Percentiles rank a stretch among this genome's conserved stretches.
Conservation (phyloP, 306 rosid genomes). For the Abrus precatorius region DNA sequence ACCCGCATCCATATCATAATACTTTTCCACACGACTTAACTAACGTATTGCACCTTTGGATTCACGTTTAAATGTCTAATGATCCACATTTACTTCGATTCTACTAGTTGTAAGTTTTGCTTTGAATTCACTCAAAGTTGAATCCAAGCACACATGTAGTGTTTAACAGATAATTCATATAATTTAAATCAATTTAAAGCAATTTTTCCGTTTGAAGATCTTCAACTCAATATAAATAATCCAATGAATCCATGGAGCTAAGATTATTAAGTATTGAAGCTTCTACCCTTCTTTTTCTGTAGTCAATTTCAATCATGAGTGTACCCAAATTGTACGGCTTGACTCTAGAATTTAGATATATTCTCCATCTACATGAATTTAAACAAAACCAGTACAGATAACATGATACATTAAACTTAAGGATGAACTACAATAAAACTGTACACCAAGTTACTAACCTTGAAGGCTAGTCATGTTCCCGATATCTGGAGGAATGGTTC, state of each 20-base stretch:
- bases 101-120: no score
- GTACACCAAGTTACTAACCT: slow-evolving; percentile 58
- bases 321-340: neutral
- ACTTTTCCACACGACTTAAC: slow-evolving; percentile 5
- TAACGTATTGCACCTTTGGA: no score
- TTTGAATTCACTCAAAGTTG: no score
- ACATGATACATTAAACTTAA: neutral
- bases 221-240: neutral
- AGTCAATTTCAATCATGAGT: neutral
- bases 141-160: neutral
- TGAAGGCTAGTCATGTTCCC: slow-evolving; percentile 71
- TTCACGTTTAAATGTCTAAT: no score
- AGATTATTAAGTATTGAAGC: neutral
- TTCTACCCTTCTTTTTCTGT: neutral
- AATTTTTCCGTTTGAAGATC: neutral
- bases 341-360: neutral
- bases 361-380: neutral
- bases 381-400: slow-evolving; percentile 7
- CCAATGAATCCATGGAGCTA: neutral
- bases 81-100: no score
- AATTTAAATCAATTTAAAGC: neutral
- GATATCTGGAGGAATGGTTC: slow-evolving; percentile 68
- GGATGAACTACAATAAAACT: neutral
- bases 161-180: neutral
- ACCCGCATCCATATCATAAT: neutral